phyloP scores from a whole-genome alignment of 2,329 filamentous ascomycete species.

The Ophiostoma perfectum region DNA sequence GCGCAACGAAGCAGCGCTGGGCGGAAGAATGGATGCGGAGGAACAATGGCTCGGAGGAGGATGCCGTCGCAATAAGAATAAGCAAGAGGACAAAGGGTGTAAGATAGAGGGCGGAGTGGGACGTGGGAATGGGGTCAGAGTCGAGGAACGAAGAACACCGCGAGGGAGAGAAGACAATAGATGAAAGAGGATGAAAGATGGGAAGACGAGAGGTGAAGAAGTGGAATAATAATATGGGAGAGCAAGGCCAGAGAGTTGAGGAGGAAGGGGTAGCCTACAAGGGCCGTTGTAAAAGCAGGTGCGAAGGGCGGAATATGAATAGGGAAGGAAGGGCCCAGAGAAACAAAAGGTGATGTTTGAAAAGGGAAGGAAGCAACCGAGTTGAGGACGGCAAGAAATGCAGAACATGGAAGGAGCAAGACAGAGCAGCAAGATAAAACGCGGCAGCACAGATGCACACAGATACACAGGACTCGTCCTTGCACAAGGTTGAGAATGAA shows the following conservation, averaged over 20 bases:
- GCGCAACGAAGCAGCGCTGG: not conserved
- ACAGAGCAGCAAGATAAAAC: no score
- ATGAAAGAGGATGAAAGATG: not conserved
- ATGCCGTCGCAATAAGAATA: not conserved
- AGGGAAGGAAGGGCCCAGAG: not conserved
- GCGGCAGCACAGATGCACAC: no score
- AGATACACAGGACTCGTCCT: no score
- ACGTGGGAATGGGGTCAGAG: not conserved
- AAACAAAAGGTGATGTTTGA: not conserved
- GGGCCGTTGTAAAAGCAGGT: slow-evolving; percentile 9
- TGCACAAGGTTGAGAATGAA: no score
- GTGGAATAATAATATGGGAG: not conserved
- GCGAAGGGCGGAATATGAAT: not conserved
- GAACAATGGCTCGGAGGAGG: not conserved
- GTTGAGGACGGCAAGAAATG: no score
- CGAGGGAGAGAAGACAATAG: not conserved
- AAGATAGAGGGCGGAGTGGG: not conserved
- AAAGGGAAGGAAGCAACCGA: not conserved
- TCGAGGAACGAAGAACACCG: no score
- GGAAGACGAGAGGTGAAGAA: not conserved
- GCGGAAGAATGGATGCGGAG: not conserved
- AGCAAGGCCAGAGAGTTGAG: not conserved
- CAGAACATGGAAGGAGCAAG: slow-evolving; percentile 16
- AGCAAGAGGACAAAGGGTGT: not conserved
- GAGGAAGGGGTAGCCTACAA: not conserved